phyloP scores from a whole-genome alignment of 768 basidiomycete genomes.

The Hericium erinaceus region DNA sequence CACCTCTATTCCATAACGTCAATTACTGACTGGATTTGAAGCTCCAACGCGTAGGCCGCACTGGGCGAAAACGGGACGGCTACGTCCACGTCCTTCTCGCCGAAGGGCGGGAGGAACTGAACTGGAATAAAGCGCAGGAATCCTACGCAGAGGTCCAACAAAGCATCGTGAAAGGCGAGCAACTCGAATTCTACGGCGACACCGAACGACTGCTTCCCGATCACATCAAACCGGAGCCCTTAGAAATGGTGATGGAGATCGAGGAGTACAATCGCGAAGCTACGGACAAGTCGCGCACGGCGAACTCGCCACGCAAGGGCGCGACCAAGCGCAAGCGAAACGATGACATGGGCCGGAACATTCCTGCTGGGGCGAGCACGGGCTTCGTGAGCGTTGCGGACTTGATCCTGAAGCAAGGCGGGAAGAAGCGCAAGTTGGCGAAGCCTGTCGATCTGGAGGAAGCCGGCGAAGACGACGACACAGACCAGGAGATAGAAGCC shows the following conservation, averaged over 20 bases:
- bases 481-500: slow-evolving; percentile 57
- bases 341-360: slow-evolving; percentile 57
- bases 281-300: slow-evolving; percentile 26
- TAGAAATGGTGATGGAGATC: slow-evolving; percentile 80
- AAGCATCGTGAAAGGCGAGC: slow-evolving; percentile 74
- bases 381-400: slow-evolving; percentile 67
- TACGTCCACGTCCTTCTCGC: slow-evolving; percentile 86
- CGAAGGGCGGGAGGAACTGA: slow-evolving; percentile 82
- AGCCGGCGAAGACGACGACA: slow-evolving; percentile 56
- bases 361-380: slow-evolving; percentile 60
- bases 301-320: slow-evolving; percentile 22
- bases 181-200: slow-evolving; percentile 89
- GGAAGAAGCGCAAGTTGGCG: slow-evolving; percentile 33
- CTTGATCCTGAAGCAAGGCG: slow-evolving; percentile 41
- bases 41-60: slow-evolving; percentile 94
- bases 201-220: slow-evolving; percentile 79
- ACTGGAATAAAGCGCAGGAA: slow-evolving; percentile 81
- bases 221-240: slow-evolving; percentile 62
- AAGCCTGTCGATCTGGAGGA: slow-evolving; percentile 32
- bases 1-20: not conserved
- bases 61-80: slow-evolving; percentile 87
- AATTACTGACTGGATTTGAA: slow-evolving; percentile 21
- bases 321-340: slow-evolving; percentile 61
- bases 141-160: slow-evolving; percentile 85
- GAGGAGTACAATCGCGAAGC: slow-evolving; percentile 54